Base-by-base conservation (phyloP, 352 stramenopile genomes). In the Globisporangium ultimum region DNA sequence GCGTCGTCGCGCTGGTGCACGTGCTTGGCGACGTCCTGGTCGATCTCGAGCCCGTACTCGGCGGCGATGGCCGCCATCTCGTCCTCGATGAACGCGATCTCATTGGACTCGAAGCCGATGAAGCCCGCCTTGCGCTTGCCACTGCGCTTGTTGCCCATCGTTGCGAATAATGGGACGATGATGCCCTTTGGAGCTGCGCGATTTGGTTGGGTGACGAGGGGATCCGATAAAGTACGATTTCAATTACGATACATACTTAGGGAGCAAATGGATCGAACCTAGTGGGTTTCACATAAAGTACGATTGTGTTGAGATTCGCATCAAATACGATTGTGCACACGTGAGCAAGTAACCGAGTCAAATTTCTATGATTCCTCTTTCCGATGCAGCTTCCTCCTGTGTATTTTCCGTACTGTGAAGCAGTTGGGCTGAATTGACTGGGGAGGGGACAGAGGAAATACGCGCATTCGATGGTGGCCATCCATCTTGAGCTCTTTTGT, bases 11-110 rank as follows among this genome's bases (percentile, higher is more conserved):
- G 79, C 54, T 80, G 52, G 58, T 65, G 60, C 56, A 93, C 83
- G 62, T 77, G 76, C 38, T 64, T 63, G 4, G 80, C 81, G 28
- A 93, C 80, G 43, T 89, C 81, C 12, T 72, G 54, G 56, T 93
- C 81, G 54, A 93, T 68, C 17, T 80, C 55, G 28, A 93, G 80
- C 4, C 84, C 84, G 63, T 91, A 93, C 71, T 93, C 84, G 52
- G 74, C 72, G 14, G 84, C 84, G 18, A 91, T 70, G 47, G 84
- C 82, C 1, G 78, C 81, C 76, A 93, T 93, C 59, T 93, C 84
- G 48, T 93, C 84, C 56, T 93, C 84, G 45, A 93, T 93, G 70
- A 89, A 93, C 56, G 81, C 84, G 60, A 93, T 89, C 58, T 93
- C 81, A 55, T 59, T 69, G 17, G 72, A 63, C 62, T 90, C 76